Evolutionary conservation across 352 stramenopile species (phyloP).

Genomic region (Phytophthora europaea): DNA sequence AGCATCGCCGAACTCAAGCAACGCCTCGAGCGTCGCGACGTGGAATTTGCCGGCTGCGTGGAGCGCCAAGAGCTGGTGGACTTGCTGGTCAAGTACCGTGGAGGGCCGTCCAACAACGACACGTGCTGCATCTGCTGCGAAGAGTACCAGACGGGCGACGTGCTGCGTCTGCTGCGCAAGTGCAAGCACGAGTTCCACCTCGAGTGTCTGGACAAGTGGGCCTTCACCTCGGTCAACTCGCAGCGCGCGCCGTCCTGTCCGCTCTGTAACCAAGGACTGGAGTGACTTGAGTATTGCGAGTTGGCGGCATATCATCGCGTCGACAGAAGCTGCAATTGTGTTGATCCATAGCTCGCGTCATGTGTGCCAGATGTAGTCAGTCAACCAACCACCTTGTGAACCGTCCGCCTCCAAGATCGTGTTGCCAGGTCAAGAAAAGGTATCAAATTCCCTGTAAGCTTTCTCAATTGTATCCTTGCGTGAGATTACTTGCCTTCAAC

Average conservation of each 20-base stretch:
- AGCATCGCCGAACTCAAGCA: conserved; percentile 81
- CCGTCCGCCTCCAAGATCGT: conserved; percentile 21
- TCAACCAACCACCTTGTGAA: conserved; percentile 1
- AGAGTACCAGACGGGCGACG: conserved; percentile 82
- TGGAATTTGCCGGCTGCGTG: conserved; percentile 68
- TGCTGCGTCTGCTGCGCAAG: conserved; percentile 79
- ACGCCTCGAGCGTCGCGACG: conserved; percentile 72
- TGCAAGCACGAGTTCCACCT: conserved; percentile 92
- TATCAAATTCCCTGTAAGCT: conserved; percentile 18
- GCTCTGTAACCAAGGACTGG: conserved; percentile 85
- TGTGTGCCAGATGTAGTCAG: conserved; percentile 12
- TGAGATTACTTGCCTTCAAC: conserved; percentile 18
- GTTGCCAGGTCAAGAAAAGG: conserved; percentile 3
- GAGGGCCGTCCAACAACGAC: conserved; percentile 85
- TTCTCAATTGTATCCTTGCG: conserved; percentile 6
- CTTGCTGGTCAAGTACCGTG: conserved; percentile 75
- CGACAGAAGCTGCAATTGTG: background rate
- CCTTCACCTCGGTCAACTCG: conserved; percentile 80
- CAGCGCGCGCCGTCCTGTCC: conserved; percentile 79
- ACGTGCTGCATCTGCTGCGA: conserved; percentile 92
- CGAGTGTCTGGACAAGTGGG: conserved; percentile 91
- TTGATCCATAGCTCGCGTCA: conserved; percentile 2
- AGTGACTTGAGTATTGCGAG: conserved; percentile 42
- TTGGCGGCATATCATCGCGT: no score
- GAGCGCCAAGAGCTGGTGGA: conserved; percentile 81